Percentiles rank a stretch among this genome's conserved stretches.
Evolutionary conservation across 139 green algal species (phyloP).

Genomic region (Chlamydomonas incerta): DNA sequence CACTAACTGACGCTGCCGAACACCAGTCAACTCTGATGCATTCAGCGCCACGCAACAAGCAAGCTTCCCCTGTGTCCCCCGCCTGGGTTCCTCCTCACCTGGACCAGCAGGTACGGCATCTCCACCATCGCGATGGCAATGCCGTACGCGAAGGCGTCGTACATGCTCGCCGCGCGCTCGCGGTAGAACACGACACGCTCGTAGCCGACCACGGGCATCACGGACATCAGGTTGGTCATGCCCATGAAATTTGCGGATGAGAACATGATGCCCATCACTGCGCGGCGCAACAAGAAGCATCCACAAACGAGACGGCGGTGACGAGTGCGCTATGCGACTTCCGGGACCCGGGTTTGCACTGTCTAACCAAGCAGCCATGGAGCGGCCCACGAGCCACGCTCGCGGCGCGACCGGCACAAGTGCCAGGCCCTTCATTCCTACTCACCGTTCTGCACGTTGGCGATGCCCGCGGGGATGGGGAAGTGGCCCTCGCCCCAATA

Average conservation of each 20-base stretch:
- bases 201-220: slow-evolving; percentile 50
- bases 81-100: slow-evolving; percentile 34
- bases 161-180: slow-evolving; percentile 48
- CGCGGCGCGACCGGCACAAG: too few relatives aligned
- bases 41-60: too few relatives aligned
- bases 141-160: slow-evolving; percentile 52
- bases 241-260: slow-evolving; percentile 49
- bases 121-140: slow-evolving; percentile 62
- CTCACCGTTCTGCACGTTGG: slow-evolving; percentile 40
- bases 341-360: too few relatives aligned
- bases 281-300: too few relatives aligned
- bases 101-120: slow-evolving; percentile 62
- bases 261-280: slow-evolving; percentile 59
- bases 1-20: too few relatives aligned
- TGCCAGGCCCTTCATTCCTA: too few relatives aligned
- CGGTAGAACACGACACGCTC: slow-evolving; percentile 56
- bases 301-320: too few relatives aligned
- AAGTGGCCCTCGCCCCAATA: slow-evolving; percentile 42
- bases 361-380: too few relatives aligned
- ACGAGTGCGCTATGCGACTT: too few relatives aligned
- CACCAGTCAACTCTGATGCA: too few relatives aligned
- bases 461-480: slow-evolving; percentile 33
- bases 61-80: too few relatives aligned
- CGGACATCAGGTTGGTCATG: slow-evolving; percentile 56
- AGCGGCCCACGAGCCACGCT: too few relatives aligned